A percentile compares a stretch with the other conserved stretches of the same genome.
phyloP scores from a whole-genome alignment of 257 asterid species.

The Plantago major region DNA sequence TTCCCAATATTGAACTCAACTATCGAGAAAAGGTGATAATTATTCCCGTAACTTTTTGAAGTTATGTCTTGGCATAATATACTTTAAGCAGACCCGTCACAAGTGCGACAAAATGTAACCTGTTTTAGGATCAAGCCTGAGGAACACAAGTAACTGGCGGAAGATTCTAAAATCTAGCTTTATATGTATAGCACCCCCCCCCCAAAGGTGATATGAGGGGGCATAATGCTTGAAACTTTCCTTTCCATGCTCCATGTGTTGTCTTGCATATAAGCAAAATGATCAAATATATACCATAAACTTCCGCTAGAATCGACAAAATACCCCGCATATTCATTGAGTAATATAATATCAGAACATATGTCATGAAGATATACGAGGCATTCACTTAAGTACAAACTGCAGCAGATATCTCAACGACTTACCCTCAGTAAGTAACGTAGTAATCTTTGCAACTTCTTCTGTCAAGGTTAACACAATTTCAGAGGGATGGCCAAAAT shows the following conservation, averaged over 20 bases:
- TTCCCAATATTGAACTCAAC: too few species aligned
- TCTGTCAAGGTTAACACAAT: slow-evolving; percentile 50
- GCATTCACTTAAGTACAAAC: slow-evolving; percentile 21
- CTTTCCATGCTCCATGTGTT: not conserved
- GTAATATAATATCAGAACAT: slow-evolving; percentile 8
- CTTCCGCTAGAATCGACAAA: not conserved
- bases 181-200: too few species aligned
- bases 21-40: too few species aligned
- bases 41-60: too few species aligned
- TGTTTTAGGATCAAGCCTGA: too few species aligned
- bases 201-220: too few species aligned
- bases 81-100: too few species aligned
- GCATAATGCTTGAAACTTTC: too few species aligned
- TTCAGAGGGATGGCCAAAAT: slow-evolving; percentile 87
- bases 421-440: slow-evolving; percentile 70
- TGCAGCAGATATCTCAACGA: slow-evolving; percentile 24
- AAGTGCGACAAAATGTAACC: too few species aligned
- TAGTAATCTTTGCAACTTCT: slow-evolving; percentile 54
- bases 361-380: slow-evolving; percentile 10
- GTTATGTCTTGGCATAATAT: too few species aligned
- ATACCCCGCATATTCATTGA: slow-evolving; percentile 11
- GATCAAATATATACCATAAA: not conserved
- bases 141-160: too few species aligned
- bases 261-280: slow-evolving; percentile 6
- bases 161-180: too few species aligned